A percentile compares a stretch with the other conserved stretches of the same genome.
Conservation (phyloP, 2,329 filamentous ascomycete species). For the Aureobasidium sp. region DNA sequence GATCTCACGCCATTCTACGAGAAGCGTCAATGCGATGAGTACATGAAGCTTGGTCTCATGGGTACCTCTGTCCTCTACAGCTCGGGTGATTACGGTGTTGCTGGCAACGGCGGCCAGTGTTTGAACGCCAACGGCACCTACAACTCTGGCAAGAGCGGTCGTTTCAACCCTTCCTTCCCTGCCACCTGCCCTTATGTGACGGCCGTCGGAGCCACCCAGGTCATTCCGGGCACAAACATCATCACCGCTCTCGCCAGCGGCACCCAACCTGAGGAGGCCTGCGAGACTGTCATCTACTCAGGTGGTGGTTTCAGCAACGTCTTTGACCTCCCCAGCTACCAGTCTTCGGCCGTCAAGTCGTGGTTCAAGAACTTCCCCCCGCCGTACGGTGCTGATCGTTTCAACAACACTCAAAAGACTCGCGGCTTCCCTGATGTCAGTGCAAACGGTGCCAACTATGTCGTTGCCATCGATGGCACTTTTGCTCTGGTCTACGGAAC, state of each 20-base stretch:
- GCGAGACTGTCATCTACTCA: slow-evolving; percentile 40
- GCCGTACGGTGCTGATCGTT: slow-evolving; percentile 38
- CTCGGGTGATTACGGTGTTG: slow-evolving; percentile 41
- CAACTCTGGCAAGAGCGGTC: slow-evolving; percentile 23
- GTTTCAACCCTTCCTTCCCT: slow-evolving; percentile 44
- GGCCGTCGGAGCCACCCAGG: slow-evolving; percentile 47
- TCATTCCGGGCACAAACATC: slow-evolving; percentile 35
- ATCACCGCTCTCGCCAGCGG: slow-evolving; percentile 23
- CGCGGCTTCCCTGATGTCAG: slow-evolving; percentile 43
- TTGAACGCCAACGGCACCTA: slow-evolving; percentile 33
- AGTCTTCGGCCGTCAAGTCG: slow-evolving; percentile 33
- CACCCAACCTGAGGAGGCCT: slow-evolving; percentile 37
- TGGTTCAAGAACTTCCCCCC: slow-evolving; percentile 39
- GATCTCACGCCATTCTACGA: slow-evolving; percentile 44
- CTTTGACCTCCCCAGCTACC: slow-evolving; percentile 44
- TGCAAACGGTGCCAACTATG: slow-evolving; percentile 19
- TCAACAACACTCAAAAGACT: slow-evolving; percentile 40
- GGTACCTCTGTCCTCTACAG: slow-evolving; percentile 47
- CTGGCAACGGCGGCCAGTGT: slow-evolving; percentile 30
- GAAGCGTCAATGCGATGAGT: slow-evolving; percentile 48
- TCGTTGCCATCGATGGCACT: slow-evolving; percentile 37
- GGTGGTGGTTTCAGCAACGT: slow-evolving; percentile 47
- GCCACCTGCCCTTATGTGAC: slow-evolving; percentile 45
- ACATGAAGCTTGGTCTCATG: slow-evolving; percentile 50
- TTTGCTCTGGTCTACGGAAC: slow-evolving; percentile 45